phyloP scores from a whole-genome alignment of 139 green algal genomes.

The Desmodesmus armatus region DNA sequence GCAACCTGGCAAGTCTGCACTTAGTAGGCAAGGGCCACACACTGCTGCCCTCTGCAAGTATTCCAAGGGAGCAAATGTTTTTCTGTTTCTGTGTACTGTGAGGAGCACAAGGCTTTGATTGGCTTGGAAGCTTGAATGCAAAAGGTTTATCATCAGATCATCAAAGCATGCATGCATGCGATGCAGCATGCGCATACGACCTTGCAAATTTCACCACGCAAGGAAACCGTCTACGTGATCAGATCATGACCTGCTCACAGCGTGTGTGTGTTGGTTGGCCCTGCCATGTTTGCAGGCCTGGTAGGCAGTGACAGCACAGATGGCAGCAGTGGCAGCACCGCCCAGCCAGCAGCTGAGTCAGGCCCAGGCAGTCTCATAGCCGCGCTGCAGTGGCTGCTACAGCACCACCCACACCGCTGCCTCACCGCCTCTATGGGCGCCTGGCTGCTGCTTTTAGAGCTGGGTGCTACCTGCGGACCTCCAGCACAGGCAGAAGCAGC shows the following conservation, averaged over 20 bases:
- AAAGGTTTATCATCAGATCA: too few relatives aligned
- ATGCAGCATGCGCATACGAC: background rate
- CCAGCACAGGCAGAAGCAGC: background rate
- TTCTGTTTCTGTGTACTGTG: too few relatives aligned
- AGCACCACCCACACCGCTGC: background rate
- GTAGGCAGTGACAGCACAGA: background rate
- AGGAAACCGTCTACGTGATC: background rate
- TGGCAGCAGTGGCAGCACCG: background rate
- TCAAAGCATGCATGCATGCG: conserved; percentile 9
- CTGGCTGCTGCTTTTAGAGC: conserved; percentile 31
- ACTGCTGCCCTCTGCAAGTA: too few relatives aligned
- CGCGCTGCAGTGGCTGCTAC: conserved; percentile 11
- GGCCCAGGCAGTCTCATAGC: background rate
- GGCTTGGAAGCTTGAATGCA: too few relatives aligned
- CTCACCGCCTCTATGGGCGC: conserved; percentile 15
- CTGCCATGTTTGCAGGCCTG: background rate
- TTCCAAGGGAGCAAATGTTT: too few relatives aligned
- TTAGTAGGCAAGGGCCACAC: too few relatives aligned
- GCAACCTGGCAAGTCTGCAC: too few relatives aligned
- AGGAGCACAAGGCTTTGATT: too few relatives aligned
- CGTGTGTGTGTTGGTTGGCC: background rate
- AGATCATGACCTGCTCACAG: background rate
- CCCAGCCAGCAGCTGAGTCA: background rate
- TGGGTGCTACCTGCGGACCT: background rate
- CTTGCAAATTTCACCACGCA: background rate